Base-by-base conservation (phyloP, 2,329 filamentous ascomycete genomes). In the Dothideomycetes sp. region DNA sequence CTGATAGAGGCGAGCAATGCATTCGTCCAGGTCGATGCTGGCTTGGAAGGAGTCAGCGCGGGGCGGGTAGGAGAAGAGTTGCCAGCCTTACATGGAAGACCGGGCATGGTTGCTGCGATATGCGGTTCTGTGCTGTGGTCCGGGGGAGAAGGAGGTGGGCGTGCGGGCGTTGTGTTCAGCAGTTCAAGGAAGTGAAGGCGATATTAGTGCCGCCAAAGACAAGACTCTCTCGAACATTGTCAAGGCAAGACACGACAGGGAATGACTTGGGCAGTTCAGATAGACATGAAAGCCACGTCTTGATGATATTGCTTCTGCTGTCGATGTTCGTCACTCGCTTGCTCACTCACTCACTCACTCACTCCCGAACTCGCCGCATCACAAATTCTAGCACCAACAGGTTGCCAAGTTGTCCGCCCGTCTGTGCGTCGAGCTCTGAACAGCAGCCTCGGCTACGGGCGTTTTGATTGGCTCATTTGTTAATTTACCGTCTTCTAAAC, bases 11-110 rank as follows among this genome's bases (percentile, higher is more conserved):
- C 89, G 83, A 61, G 85, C 80, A 67, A 98, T 96, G 68, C 91
- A 98, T 75, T 96, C 87, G 70, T 98, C 91, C 56, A 98, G 78
- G 64, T 98, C 89, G 67, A 98, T 88, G 65, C 86, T 94, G 54
- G 84, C 88, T 94, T 56, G 35, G 31, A 20, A n/a, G 16, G 23
- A 8, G 35, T 53, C 44, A 53, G 45, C 32, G 25, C 16, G 24
- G 19, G 13, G 22, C 38, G 28, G 19, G 33, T 18, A 11, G 19
- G 10, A 16, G 24, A 33, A 18, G 8, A 11, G 8, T 24, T 16
- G 27, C 18, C n/a, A n/a, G 24, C 50, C 64, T 46, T 65, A 70
- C 67, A 64, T 49, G 67, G 67, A 53, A 70, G 64, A 52, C 67
- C 67, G 50, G 67, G 67, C 67, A 70, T 70, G 28, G 12, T 28